Base-by-base conservation (phyloP, 495 filamentous ascomycete species). In the Delitschia confertaspora region DNA sequence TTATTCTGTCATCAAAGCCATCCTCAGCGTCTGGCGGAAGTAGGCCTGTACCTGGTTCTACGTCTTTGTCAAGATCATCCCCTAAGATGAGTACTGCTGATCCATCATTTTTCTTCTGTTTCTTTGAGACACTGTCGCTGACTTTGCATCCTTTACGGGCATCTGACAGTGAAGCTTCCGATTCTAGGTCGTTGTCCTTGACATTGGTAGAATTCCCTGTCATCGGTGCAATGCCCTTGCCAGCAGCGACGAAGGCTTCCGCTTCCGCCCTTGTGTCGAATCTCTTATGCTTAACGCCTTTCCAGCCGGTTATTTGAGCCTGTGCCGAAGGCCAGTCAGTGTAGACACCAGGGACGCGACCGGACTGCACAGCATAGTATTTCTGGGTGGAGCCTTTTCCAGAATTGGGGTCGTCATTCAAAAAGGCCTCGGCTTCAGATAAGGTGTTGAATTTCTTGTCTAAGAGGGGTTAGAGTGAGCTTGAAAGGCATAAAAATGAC, bases 311-410 rank as follows among this genome's bases (percentile, higher is more conserved):
- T 23, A 95, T 86, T 42, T 91, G 83, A 41, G 78, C 68, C 49
- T 84, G 73, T 2, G 82, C 86, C 18, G 71, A 72, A n/a, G 70
- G 59, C 88, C 88, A 98, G 42, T 88, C 78, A 4, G 80, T 83
- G 62, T 95, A 98, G 2, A 98, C 80, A 3, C 91, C 89, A 0
- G 88, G 84, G n/a, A 71, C 66, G 43, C 76, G 72, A 31, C 91
- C 91, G 43, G 75, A 72, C 30, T 80, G 85, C n/a, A 98, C 81
- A 6, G 75, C 91, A 55, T 98, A 98, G 59, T 77, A 96, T 56
- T 75, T 78, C 47, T 18, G 26, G 46, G 37, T 56, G 7, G 42
- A 34, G 3, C 61, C 60, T 24, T 64, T 55, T 8, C 59, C 45
- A 17, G 59, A 44, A 17, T 22, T 25, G n/a, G 69, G 60, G 41